phyloP scores from a whole-genome alignment of 139 green algal genomes.

The Zygnema circumcarinatum region DNA sequence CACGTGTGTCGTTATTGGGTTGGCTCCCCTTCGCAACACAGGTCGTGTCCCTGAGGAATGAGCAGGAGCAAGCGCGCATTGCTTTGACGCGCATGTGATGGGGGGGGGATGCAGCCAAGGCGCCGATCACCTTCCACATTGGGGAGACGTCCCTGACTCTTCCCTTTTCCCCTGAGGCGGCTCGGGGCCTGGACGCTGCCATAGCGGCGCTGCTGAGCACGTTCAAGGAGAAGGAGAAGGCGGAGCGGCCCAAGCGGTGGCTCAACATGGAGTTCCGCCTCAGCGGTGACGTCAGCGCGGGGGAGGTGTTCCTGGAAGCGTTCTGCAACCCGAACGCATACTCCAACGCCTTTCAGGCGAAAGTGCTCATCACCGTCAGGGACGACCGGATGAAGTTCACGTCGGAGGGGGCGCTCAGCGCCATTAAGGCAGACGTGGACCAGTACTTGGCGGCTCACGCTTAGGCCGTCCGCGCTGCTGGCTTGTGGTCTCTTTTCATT shows the following conservation, averaged over 20 bases:
- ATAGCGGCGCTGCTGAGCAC: conserved; percentile 54
- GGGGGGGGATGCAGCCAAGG: background rate
- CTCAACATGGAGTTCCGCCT: conserved; percentile 59
- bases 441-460: conserved; percentile 36
- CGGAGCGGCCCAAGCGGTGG: conserved; percentile 51
- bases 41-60: too few species aligned
- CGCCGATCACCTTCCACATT: conserved; percentile 62
- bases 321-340: conserved; percentile 67
- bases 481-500: too few species aligned
- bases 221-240: conserved; percentile 65
- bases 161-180: conserved; percentile 56
- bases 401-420: conserved; percentile 55
- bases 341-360: conserved; percentile 64
- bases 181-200: conserved; percentile 28
- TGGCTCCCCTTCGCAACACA: too few species aligned
- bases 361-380: conserved; percentile 64
- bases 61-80: too few species aligned
- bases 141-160: conserved; percentile 62
- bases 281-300: conserved; percentile 19
- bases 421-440: conserved; percentile 49
- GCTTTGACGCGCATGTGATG: too few species aligned
- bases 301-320: conserved; percentile 49
- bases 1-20: too few species aligned
- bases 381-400: conserved; percentile 59
- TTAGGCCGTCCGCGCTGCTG: too few species aligned